A percentile compares a stretch with the other conserved stretches of the same genome.
These are phyloP conservation scores for Quercus suber DNA, from an alignment of 306 rosid genomes.

Conservation along the genomic window DNA sequence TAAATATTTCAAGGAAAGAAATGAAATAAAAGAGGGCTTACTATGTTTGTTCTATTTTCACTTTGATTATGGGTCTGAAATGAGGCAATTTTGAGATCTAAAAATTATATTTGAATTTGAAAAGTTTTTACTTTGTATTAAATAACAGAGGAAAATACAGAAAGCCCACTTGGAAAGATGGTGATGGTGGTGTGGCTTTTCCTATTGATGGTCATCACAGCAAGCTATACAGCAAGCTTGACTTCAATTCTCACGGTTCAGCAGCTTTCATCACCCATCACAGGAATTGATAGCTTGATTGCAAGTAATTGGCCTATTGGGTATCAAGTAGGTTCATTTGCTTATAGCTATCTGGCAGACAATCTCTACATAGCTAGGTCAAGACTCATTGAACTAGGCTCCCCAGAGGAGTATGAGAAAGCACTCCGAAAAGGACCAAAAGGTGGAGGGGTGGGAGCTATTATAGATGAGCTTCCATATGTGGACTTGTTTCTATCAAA, in stretches of 20 bases:
- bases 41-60: constrained; percentile 8
- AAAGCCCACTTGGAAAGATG: constrained; percentile 79
- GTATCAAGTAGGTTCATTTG: constrained; percentile 93
- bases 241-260: constrained; percentile 95
- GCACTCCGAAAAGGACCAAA: constrained; percentile 71
- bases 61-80: constrained; percentile 14
- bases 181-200: constrained; percentile 97
- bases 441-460: constrained; percentile 88
- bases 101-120: constrained; percentile 22
- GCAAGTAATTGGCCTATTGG: constrained; percentile 76
- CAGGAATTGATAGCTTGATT: constrained; percentile 85
- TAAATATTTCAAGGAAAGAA: not conserved
- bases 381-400: constrained; percentile 72
- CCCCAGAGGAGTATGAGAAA: constrained; percentile 79
- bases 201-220: constrained; percentile 85
- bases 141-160: constrained; percentile 71
- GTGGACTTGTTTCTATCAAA: constrained; percentile 74
- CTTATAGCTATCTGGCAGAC: constrained; percentile 73
- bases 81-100: constrained; percentile 2
- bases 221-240: constrained; percentile 94
- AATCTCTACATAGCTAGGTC: constrained; percentile 54
- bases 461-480: constrained; percentile 84
- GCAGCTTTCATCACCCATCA: constrained; percentile 81
- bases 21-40: not conserved
- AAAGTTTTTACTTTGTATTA: constrained; percentile 22